These are phyloP conservation scores for Lachancea kluyveri DNA, from an alignment of 805 yeast genomes.

Conservation along the genomic window DNA sequence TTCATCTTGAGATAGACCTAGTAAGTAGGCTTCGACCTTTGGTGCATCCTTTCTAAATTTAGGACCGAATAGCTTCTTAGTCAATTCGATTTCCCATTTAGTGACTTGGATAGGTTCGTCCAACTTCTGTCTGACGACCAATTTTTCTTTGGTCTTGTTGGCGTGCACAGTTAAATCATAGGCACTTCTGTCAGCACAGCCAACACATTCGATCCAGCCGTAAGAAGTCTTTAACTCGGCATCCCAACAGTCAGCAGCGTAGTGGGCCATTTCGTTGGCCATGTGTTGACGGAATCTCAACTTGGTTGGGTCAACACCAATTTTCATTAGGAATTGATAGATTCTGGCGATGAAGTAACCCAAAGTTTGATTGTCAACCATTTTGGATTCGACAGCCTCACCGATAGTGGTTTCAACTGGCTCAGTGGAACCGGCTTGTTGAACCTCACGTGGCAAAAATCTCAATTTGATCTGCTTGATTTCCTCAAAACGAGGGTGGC, in stretches of 20 bases:
- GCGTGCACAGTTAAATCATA: conserved; percentile 94
- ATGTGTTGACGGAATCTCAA: conserved; percentile 97
- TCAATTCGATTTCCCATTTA: conserved; percentile 75
- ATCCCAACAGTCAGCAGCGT: conserved; percentile 99
- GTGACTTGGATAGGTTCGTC: conserved; percentile 81
- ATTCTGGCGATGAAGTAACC: conserved; percentile 97
- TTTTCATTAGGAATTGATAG: conserved; percentile 71
- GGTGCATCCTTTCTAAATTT: conserved; percentile 97
- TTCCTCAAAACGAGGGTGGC: conserved; percentile 72
- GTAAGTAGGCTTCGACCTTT: conserved; percentile 75
- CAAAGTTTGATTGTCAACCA: conserved; percentile 94
- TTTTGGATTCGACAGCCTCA: conserved; percentile 79
- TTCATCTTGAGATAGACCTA: conserved; percentile 74
- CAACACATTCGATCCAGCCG: conserved; percentile 99
- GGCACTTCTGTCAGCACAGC: conserved; percentile 99
- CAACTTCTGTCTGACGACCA: conserved; percentile 88
- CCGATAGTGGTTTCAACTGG: conserved; percentile 66
- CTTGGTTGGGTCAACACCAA: conserved; percentile 82
- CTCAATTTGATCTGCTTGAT: conserved; percentile 66
- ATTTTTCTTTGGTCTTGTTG: conserved; percentile 89
- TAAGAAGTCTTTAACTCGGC: conserved; percentile 93
- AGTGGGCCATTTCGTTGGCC: conserved; percentile 99
- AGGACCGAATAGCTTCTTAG: conserved; percentile 96
- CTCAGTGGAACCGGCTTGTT: conserved; percentile 76
- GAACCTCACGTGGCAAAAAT: conserved; percentile 82